Percentiles rank a stretch among this genome's conserved stretches.
phyloP scores from a whole-genome alignment of 208 protist species.

The Trypanosomatidae sp. region DNA sequence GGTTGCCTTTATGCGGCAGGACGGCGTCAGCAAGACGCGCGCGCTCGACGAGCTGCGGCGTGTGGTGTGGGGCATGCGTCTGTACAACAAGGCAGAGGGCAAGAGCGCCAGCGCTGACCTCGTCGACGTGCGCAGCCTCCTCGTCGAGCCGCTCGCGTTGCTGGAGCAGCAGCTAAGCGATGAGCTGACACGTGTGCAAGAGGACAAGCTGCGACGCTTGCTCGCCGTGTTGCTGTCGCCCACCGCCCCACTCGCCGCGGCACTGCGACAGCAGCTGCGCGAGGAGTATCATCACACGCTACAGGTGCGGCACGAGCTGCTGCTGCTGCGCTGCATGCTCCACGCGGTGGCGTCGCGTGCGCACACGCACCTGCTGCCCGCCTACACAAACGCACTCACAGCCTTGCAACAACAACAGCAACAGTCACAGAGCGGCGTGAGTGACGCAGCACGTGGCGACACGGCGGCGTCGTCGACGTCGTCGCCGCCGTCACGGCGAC shows the following conservation, averaged over 20 bases:
- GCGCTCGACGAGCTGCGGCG: slow-evolving; percentile 77
- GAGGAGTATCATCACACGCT: slow-evolving; percentile 72
- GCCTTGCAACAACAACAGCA: no score
- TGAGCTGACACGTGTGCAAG: no score
- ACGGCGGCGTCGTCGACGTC: no score
- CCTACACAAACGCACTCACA: no score
- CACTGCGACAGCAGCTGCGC: slow-evolving; percentile 10
- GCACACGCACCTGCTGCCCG: slow-evolving; percentile 1
- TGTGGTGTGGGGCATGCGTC: slow-evolving; percentile 82
- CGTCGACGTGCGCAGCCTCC: slow-evolving; percentile 4
- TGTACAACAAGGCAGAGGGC: slow-evolving; percentile 59
- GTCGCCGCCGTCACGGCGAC: no score
- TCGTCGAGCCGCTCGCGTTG: no score
- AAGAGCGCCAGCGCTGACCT: slow-evolving; percentile 37
- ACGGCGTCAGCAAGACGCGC: slow-evolving; percentile 38
- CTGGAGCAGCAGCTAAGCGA: no score
- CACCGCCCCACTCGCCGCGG: slow-evolving; percentile 12
- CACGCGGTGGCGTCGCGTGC: slow-evolving; percentile 17
- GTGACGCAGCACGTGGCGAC: no score
- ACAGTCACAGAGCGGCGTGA: no score
- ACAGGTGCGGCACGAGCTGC: slow-evolving; percentile 32
- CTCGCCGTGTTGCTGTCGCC: slow-evolving; percentile 41
- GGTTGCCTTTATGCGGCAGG: slow-evolving; percentile 51
- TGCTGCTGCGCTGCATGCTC: slow-evolving; percentile 25
- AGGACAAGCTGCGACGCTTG: no score